Conservation (phyloP, 129 eudicot genomes). For the Artemisia argyi region DNA sequence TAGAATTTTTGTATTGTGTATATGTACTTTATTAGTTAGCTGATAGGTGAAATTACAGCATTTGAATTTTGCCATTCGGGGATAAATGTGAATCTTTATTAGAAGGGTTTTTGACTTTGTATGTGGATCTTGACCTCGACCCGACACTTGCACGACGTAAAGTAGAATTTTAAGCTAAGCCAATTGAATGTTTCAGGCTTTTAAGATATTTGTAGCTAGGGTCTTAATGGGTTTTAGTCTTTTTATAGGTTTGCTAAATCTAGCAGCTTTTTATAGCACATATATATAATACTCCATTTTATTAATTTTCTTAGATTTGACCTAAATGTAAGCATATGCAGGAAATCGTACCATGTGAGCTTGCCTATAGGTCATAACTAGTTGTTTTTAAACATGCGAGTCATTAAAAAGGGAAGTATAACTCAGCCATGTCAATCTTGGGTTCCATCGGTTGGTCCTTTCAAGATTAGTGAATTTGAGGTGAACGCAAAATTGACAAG, state of each 20-base stretch:
- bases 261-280: neutral
- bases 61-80: neutral
- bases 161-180: too few species aligned
- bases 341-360: conserved; percentile 3
- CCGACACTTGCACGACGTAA: too few species aligned
- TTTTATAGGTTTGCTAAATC: too few species aligned
- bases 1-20: too few species aligned
- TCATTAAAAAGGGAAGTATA: too few species aligned
- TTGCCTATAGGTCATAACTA: conserved; percentile 10
- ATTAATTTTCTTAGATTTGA: neutral
- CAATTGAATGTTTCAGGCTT: too few species aligned
- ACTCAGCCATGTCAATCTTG: conserved; percentile 4
- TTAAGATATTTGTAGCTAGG: too few species aligned
- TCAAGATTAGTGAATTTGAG: neutral
- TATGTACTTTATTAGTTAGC: too few species aligned
- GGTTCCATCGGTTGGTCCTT: neutral
- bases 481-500: too few species aligned
- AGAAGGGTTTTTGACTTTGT: neutral
- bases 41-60: neutral
- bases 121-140: too few species aligned
- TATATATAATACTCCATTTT: neutral
- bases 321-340: conserved; percentile 11
- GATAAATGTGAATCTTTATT: too few species aligned
- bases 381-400: neutral
- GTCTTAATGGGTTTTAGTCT: too few species aligned